Evolutionary conservation across 306 rosid species (phyloP).

Genomic region (Myrica gale): DNA sequence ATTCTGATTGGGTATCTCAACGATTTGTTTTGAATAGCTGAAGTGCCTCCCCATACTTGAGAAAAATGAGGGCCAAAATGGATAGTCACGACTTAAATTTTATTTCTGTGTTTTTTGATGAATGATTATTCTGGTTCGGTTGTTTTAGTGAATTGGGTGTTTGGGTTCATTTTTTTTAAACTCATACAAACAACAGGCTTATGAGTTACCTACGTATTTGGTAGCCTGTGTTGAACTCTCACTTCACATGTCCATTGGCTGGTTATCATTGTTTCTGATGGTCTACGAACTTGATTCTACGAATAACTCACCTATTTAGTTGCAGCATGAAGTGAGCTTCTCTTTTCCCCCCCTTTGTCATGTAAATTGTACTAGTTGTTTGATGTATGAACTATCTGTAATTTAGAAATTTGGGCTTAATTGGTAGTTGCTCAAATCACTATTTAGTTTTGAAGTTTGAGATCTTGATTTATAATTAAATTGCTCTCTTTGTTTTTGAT

Average conservation of each 20-base stretch:
- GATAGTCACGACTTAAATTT: not conserved
- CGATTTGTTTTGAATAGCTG: not conserved
- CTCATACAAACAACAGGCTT: not conserved
- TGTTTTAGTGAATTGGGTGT: not conserved
- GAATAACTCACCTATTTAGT: not conserved
- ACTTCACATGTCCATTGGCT: not conserved
- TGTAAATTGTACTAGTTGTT: not conserved
- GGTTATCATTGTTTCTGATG: not conserved
- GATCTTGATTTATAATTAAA: not conserved
- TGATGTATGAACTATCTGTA: not conserved
- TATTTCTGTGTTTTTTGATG: not conserved
- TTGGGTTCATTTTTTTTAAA: not conserved
- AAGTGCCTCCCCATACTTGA: not conserved
- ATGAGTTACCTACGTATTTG: not conserved
- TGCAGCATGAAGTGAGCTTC: not conserved
- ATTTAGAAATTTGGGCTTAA: not conserved
- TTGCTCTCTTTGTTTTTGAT: not conserved
- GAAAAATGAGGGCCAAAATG: not conserved
- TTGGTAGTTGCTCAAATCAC: not conserved
- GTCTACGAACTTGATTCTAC: not conserved
- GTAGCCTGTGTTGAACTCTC: not conserved
- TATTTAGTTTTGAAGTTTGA: constrained; percentile 8
- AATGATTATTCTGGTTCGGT: not conserved
- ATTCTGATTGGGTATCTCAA: not conserved
- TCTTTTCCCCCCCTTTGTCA: not conserved